Conservation (phyloP, 148 eudicot species). For the Spergularia marina region DNA sequence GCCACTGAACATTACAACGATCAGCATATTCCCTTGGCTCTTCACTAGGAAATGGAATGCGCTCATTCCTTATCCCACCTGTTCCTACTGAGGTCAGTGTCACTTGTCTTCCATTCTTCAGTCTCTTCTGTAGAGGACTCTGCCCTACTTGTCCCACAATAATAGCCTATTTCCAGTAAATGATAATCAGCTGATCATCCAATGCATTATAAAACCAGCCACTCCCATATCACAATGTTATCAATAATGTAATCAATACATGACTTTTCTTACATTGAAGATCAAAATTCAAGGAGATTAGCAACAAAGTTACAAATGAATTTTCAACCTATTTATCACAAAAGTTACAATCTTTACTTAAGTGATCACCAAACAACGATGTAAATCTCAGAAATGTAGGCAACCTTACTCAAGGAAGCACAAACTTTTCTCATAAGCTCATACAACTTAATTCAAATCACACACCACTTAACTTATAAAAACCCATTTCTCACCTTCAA, state of each 20-base stretch:
- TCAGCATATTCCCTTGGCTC: conserved; percentile 86
- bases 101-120: conserved; percentile 59
- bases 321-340: neutral
- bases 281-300: neutral
- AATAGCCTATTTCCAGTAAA: conserved; percentile 49
- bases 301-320: neutral
- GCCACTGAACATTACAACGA: conserved; percentile 90
- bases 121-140: conserved; percentile 66
- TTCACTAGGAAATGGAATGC: conserved; percentile 76
- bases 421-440: neutral
- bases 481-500: too few relatives aligned
- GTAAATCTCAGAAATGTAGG: neutral
- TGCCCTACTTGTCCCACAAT: conserved; percentile 88
- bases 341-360: neutral
- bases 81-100: conserved; percentile 71
- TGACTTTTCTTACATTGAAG: neutral
- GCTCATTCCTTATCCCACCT: conserved; percentile 84
- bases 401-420: neutral
- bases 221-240: neutral
- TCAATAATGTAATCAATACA: neutral
- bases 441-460: neutral
- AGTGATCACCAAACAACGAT: neutral
- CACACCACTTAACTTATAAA: too few relatives aligned
- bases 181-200: neutral
- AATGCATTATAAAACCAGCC: neutral